A percentile compares a stretch with the other conserved stretches of the same genome.
Conservation (phyloP, 2,329 filamentous ascomycete species). For the Neofusicoccum umdonicola region DNA sequence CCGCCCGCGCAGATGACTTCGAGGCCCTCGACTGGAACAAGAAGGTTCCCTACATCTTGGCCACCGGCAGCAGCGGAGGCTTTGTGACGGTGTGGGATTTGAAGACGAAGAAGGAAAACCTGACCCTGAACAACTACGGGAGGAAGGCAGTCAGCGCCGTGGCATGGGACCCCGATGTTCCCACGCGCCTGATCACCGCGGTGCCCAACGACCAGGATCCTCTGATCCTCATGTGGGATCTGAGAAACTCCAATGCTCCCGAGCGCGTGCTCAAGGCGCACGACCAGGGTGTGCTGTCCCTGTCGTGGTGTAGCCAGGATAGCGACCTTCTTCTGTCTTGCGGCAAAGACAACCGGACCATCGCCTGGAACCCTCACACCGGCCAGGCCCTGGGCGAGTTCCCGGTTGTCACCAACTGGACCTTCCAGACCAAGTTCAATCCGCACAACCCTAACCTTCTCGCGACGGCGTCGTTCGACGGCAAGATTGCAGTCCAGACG, state of each 20-base stretch:
- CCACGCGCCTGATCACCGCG: conserved; percentile 90
- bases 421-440: conserved; percentile 92
- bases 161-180: conserved; percentile 91
- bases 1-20: conserved; percentile 88
- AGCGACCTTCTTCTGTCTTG: conserved; percentile 84
- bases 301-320: conserved; percentile 95
- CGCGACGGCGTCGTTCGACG: conserved; percentile 94
- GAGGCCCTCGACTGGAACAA: conserved; percentile 98
- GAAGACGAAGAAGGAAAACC: conserved; percentile 94
- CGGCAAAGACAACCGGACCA: conserved; percentile 92
- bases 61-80: conserved; percentile 86
- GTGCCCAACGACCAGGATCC: conserved; percentile 87
- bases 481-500: conserved; percentile 91
- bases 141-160: conserved; percentile 93
- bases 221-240: conserved; percentile 87
- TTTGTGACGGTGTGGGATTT: conserved; percentile 99
- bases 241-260: conserved; percentile 92
- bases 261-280: conserved; percentile 88
- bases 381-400: conserved; percentile 88
- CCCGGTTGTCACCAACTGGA: conserved; percentile 98
- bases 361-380: conserved; percentile 94
- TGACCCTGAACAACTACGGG: conserved; percentile 86
- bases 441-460: conserved; percentile 88
- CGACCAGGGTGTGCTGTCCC: conserved; percentile 85
- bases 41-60: conserved; percentile 93